phyloP scores from a whole-genome alignment of 2,329 filamentous ascomycete species.

The Madurella fahalii region DNA sequence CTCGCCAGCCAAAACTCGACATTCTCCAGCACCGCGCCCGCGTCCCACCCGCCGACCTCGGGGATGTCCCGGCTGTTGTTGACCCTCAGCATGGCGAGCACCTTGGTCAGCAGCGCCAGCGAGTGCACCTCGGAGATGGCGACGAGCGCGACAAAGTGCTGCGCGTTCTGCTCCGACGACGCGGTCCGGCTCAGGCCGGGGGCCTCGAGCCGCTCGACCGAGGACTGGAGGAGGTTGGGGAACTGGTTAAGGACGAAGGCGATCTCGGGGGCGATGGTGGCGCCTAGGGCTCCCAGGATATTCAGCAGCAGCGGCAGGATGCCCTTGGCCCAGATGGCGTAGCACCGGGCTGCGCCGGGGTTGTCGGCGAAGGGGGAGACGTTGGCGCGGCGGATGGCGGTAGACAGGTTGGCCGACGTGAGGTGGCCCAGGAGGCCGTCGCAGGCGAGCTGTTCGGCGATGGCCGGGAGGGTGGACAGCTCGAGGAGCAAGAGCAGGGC shows the following conservation, averaged over 20 bases:
- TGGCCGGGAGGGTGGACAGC: constrained; percentile 71
- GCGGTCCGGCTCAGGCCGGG: constrained; percentile 51
- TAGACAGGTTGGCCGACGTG: constrained; percentile 72
- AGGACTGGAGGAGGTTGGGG: constrained; percentile 68
- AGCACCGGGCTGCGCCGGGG: constrained; percentile 66
- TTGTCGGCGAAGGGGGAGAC: constrained; percentile 77
- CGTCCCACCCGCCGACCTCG: constrained; percentile 67
- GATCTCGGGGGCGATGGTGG: constrained; percentile 78
- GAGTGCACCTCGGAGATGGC: constrained; percentile 75
- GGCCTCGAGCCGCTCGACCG: constrained; percentile 67
- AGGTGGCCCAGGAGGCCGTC: constrained; percentile 79
- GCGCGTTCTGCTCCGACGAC: constrained; percentile 37
- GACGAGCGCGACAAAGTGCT: constrained; percentile 66
- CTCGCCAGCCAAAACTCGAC: constrained; percentile 76
- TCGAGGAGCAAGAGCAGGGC: constrained; percentile 84
- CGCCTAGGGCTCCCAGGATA: constrained; percentile 74
- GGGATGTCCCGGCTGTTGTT: constrained; percentile 70
- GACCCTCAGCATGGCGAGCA: constrained; percentile 63
- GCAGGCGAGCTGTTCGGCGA: constrained; percentile 87
- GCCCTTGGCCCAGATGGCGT: constrained; percentile 85
- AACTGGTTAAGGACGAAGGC: constrained; percentile 87
- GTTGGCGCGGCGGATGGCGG: constrained; percentile 65
- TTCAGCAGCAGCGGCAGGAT: constrained; percentile 87
- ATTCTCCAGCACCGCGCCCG: constrained; percentile 68
- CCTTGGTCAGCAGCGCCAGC: constrained; percentile 68